Base-by-base conservation (phyloP, 495 filamentous ascomycete species). In the Xylaria flabelliformis region DNA sequence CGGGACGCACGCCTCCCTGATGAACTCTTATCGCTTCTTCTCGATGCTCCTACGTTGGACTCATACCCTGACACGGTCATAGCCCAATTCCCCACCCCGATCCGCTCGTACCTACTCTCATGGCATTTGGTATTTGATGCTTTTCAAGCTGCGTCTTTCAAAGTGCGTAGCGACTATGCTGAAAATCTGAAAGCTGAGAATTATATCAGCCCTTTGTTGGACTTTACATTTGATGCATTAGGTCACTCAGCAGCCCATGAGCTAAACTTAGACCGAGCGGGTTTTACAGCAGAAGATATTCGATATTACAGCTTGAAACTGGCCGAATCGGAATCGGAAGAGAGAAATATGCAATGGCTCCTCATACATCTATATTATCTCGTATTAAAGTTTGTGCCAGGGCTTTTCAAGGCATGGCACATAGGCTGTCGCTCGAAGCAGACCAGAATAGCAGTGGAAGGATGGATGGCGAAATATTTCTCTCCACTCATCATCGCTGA, bases 71-170 rank as follows among this genome's bases (percentile, higher is more conserved):
- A 85, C 15, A 84, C 86, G 42, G 71, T 79, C 0, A 78, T 86
- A n/a, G 82, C 67, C 67, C 78, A 71, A 80, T 97, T 81, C 82
- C 90, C 77, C 67, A 82, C 72, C 64, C 87, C 74, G 2, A 74
- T 90, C 53, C 86, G 92, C 61, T 90, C 90, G 6, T 99, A 97
- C 78, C 86, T 98, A n/a, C 82, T 97, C 36, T 92, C 94, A 51
- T 98, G 96, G 96, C 88, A 93, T 69, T 82, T 98, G 17, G 88
- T 97, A 3, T 98, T 97, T 77, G 94, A 96, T 75, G 92, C 94
- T 71, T 96, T 96, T 78, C 83, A 86, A 62, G 90, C 91, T 55
- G 89, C 94, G 7, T 94, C 94, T 5, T 90, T 91, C 78, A 91
- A 93, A 76, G 90, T 97, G 12, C 91, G 92, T 75, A 88, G 86